These are phyloP conservation scores for Rosellinia necatrix DNA, from an alignment of 2,329 filamentous ascomycete species.

Conservation along the genomic window DNA sequence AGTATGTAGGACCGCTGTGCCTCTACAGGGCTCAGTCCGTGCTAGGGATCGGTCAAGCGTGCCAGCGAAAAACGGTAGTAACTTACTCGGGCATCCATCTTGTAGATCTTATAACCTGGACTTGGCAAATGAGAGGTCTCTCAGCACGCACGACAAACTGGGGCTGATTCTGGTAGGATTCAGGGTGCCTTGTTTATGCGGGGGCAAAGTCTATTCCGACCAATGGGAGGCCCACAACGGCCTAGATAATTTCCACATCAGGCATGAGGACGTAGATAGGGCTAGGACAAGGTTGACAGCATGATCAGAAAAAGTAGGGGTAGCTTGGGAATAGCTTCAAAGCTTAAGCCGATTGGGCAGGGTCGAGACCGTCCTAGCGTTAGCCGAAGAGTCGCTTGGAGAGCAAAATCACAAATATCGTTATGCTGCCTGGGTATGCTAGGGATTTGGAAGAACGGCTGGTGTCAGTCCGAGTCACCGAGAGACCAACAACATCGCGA, in stretches of 20 bases:
- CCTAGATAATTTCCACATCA: not conserved
- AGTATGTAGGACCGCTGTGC: not conserved
- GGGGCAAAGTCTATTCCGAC: not conserved
- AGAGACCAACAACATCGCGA: not conserved
- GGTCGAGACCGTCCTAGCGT: conserved; percentile 1
- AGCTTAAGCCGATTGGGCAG: conserved; percentile 4
- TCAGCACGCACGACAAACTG: not conserved
- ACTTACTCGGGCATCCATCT: no score
- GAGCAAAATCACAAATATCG: not conserved
- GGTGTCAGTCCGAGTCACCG: not conserved
- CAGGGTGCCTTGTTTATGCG: not conserved
- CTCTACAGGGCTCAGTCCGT: no score
- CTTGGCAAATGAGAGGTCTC: no score
- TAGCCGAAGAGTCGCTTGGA: not conserved
- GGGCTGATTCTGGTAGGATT: conserved; percentile 11
- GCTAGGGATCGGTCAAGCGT: no score
- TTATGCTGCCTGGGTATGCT: not conserved
- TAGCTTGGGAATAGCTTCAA: conserved; percentile 16
- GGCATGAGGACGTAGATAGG: not conserved
- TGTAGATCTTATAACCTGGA: no score
- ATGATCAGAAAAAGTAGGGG: conserved; percentile 1
- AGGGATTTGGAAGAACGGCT: not conserved
- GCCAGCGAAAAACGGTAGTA: no score
- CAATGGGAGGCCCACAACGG: not conserved
- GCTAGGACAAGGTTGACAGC: conserved; percentile 11